Evolutionary conservation across 2,329 filamentous ascomycete genomes (phyloP), one percentile per base, ranked within the genome.

Genomic region (Claviceps paspali): DNA sequence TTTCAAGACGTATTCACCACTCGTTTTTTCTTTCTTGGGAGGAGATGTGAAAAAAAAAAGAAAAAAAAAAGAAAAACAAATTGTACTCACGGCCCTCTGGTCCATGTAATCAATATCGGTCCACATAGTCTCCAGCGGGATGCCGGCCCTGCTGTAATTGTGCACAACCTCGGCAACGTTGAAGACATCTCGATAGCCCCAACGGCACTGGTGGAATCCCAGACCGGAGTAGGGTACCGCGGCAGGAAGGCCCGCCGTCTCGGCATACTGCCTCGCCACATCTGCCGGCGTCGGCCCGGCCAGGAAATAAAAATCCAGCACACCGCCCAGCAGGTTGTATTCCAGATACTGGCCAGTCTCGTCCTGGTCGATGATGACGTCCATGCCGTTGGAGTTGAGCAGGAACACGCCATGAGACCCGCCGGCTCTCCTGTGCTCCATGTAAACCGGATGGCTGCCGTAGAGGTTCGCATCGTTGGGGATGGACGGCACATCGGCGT

Each of bases 321-420:
- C 68, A 8, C 84, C 83, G 6, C 83, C 82, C 1, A 88, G 65
- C 1, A 74, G 73, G 53, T 87, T 84, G 60, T 87, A 91, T 56
- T 87, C 80, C 5, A 91, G 67, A 40, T 78, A 84, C 6, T 70
- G 65, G 6, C 69, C 63, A 18, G 64, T 55, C 5, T 63, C 57
- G 1, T 70, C 71, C 42, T 74, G 70, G 52, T 84, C 70, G 53
- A 87, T 76, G 47, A 78, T 79, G 52, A 87, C 66, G 42, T 87
- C 80, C 76, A 86, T 86, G 24, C 73, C 80, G 48, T 83, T 79
- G 10, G 75, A 78, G 54, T 82, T 84, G 44, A 81, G 57, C 18
- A 84, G 60, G 51, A 83, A 79, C 3, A 83, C 80, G 14, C 78
- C 67, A 60, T 82, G 52, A 42, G 77, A 59, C 49, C 74, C 60